phyloP scores from a whole-genome alignment of 23 red algal genomes.

The Rhodosorus marinus region DNA sequence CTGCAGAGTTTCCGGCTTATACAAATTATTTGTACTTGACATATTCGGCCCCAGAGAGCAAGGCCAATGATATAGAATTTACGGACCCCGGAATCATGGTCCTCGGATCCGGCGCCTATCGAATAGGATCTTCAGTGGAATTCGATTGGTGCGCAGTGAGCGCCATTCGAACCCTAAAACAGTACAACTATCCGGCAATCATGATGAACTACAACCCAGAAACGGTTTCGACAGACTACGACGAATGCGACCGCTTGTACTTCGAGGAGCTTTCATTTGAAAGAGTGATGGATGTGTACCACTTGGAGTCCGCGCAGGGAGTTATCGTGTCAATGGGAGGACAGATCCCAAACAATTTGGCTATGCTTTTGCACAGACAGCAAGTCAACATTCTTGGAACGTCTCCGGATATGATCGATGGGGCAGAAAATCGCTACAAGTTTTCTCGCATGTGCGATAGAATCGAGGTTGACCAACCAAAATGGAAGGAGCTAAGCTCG shows the following conservation, averaged over 20 bases:
- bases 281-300: slow-evolving; percentile 83
- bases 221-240: slow-evolving; percentile 95
- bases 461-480: slow-evolving; percentile 80
- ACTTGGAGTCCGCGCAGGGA: slow-evolving; percentile 48
- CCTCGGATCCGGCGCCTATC: slow-evolving; percentile 77
- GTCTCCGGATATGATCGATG: slow-evolving; percentile 96
- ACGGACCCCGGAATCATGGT: slow-evolving; percentile 72
- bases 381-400: slow-evolving; percentile 74
- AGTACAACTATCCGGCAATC: slow-evolving; percentile 44
- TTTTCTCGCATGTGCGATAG: slow-evolving; percentile 90
- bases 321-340: slow-evolving; percentile 99
- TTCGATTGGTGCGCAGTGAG: slow-evolving; percentile 98
- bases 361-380: slow-evolving; percentile 83
- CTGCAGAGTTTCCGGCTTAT: slow-evolving; percentile 91
- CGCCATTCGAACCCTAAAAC: slow-evolving; percentile 44
- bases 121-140: slow-evolving; percentile 97
- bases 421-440: slow-evolving; percentile 97
- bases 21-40: slow-evolving; percentile 96
- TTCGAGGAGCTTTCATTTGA: slow-evolving; percentile 99
- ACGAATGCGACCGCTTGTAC: slow-evolving; percentile 88
- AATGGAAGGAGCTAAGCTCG: slow-evolving; percentile 90
- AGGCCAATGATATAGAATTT: slow-evolving; percentile 45
- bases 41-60: slow-evolving; percentile 6
- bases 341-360: slow-evolving; percentile 98
- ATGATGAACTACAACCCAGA: slow-evolving; percentile 99